Base-by-base conservation (phyloP, 2,329 filamentous ascomycete species). In the Exserohilum rostratum region DNA sequence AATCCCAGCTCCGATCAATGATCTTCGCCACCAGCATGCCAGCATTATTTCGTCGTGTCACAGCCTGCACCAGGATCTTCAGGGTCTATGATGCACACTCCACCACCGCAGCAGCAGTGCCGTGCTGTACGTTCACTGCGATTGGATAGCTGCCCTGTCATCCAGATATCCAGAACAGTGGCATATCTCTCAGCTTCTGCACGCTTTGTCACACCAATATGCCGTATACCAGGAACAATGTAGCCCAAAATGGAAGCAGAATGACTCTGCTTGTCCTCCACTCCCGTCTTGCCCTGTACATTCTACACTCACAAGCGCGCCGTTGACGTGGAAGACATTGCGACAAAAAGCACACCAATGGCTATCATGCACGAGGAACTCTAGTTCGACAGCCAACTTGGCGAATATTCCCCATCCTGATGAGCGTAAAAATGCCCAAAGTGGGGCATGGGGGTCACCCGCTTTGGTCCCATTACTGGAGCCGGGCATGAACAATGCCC, bases 371-470 rank as follows among this genome's bases (percentile, higher is more conserved):
- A 38, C 27, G 20, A 13, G 30, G 30, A 43, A 48, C 55, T 17
- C 38, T 22, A 15, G 42, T 37, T 46, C 43, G 27, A 40, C 47
- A 34, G 40, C 33, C 25, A 38, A 40, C 40, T 50, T 54, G 51
- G 52, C 47, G 40, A 35, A 46, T 25, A 25, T 42, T 42, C 47
- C 22, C 35, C 42, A 42, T 47, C 40, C 40, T 40, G 40, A 33
- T 30, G 17, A 17, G 29, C 22, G 47, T 31, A 39, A 29, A 20
- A 33, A 20, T 29, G 30, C 44, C 34, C 50, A 38, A 18, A 49
- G 27, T 34, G 46, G 33, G 18, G 55, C 53, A 59, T 50, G 56
- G 49, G 35, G 25, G 43, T 11, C 42, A 49, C 39, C 49, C 49
- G 50, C 49, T 50, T 18, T 38, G 33, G 33, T 44, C 39, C 48